phyloP scores from a whole-genome alignment of 129 eudicot species.

The Saussurea involucrata region DNA sequence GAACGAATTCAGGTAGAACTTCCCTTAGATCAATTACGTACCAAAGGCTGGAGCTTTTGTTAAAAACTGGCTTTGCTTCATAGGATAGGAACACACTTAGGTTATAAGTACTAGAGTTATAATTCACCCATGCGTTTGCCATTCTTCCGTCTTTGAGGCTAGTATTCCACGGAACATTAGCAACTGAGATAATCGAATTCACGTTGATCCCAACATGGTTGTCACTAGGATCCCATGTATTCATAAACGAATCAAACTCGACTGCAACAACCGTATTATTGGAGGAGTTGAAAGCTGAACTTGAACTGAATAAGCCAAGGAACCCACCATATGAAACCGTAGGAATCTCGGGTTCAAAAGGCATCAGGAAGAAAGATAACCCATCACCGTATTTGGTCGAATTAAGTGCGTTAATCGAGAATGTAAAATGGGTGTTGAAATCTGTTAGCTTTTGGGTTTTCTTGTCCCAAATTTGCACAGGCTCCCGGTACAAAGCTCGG shows the following conservation, averaged over 20 bases:
- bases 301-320: slow-evolving; percentile 31
- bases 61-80: neutral
- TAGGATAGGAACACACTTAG: slow-evolving; percentile 43
- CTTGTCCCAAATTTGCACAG: slow-evolving; percentile 33
- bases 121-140: slow-evolving; percentile 45
- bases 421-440: slow-evolving; percentile 39
- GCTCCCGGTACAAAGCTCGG: slow-evolving; percentile 26
- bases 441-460: slow-evolving; percentile 25
- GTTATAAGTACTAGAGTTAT: slow-evolving; percentile 36
- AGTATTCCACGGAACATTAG: slow-evolving; percentile 27
- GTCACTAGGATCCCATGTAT: slow-evolving; percentile 43
- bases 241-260: slow-evolving; percentile 39
- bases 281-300: slow-evolving; percentile 15
- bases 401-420: slow-evolving; percentile 37
- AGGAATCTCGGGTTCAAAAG: slow-evolving; percentile 31
- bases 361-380: slow-evolving; percentile 39
- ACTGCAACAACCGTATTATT: slow-evolving; percentile 33
- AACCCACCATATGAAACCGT: slow-evolving; percentile 31
- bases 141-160: slow-evolving; percentile 34
- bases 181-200: slow-evolving; percentile 40
- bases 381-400: slow-evolving; percentile 33
- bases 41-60: slow-evolving; percentile 28
- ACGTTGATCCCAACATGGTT: slow-evolving; percentile 47
- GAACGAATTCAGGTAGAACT: slow-evolving; percentile 38
- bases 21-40: slow-evolving; percentile 34